Base-by-base conservation (phyloP, 352 stramenopile genomes). In the Globisporangium mamillatum region DNA sequence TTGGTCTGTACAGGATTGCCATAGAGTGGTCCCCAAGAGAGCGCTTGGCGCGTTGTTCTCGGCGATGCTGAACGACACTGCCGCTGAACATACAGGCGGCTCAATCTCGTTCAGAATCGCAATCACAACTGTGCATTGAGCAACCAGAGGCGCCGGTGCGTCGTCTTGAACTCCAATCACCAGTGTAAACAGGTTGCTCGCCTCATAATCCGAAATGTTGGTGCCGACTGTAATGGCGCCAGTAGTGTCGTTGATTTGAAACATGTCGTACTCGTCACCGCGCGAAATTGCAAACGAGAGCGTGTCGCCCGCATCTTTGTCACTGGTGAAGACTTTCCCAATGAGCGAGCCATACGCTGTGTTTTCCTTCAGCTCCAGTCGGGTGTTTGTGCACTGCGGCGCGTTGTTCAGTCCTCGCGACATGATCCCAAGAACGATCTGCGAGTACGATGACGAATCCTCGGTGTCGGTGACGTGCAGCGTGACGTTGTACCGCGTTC, bases 371-470 rank as follows among this genome's bases (percentile, higher is more conserved):
- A 88, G 18, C 64, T 82, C 68, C 3, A 79, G 60, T 8, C 65
- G 57, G 4, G 66, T 57, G 14, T 50, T 63, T 1, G 46, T 67
- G 38, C 81, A 88, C 44, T 73, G 66, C 0, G 81, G 81, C 9
- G 81, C 77, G 63, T 83, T 77, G 53, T 89, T 89, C 34, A 80
- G 52, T 7, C 82, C 75, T 50, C 76, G 76, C 14, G 81, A 82
- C n/a, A 79, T 32, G 27, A 89, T 71, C 7, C 66, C 60, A 18
- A 90, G 32, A 1, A 69, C 80, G 34, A 88, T 62, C 20, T 86
- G 75, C 25, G 38, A 86, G 62, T 73, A 90, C 20, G 75, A 71
- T 4, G 53, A 71, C 32, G 56, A 3, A 22, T 82, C 69, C 7
- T 76, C 58, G 0, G 75, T 74, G 48, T 90, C 82, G 1, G 76